Base-by-base conservation (phyloP, 192 early-diverging fungal genomes). In the Chytriomyces sp. region DNA sequence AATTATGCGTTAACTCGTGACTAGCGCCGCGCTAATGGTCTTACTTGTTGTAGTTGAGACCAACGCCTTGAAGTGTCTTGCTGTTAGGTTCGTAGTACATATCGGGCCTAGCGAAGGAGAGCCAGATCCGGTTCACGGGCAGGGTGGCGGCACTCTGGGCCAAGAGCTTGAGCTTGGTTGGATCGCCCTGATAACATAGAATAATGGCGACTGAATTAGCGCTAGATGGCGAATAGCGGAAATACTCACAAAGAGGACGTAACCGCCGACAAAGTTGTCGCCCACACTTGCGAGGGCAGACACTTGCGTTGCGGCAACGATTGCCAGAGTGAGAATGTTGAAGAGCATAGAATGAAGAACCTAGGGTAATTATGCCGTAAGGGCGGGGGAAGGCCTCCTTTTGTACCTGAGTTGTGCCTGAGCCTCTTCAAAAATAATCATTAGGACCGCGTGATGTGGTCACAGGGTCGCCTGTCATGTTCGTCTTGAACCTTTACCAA, bases 31-130 rank as follows among this genome's bases (percentile, higher is more conserved):
- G 14, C 17, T 49, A 49, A 49, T 22, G 44, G 22, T 14, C 44
- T 49, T 22, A 49, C 44, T 64, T 64, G 62, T 64, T 64, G 65
- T 68, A 68, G 34, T 57, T 57, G 31, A 68, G 22, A 36, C 65
- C 65, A 3, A 55, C 65, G 19, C 52, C 54, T 1, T 25, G 31
- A 10, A 68, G 52, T 12, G 65, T 68, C 52, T 68, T 68, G 65
- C 17, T 25, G 19, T 33, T 33, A 25, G 65, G 52, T 12, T 25
- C 65, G 34, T 68, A 68, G 65, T 56, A 53, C 65, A 68, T 44
- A 38, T 68, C 65, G 41, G 65, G 65, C 52, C 65, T 49, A 22
- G 34, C 65, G 36, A 68, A 68, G 17, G 65, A 68, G 4, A 68
- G 32, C 19, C 19, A 68, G 36, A 68, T 28, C 14, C 65, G 41